phyloP scores from a whole-genome alignment of 768 basidiomycete genomes.

The Lenzites betulinus region DNA sequence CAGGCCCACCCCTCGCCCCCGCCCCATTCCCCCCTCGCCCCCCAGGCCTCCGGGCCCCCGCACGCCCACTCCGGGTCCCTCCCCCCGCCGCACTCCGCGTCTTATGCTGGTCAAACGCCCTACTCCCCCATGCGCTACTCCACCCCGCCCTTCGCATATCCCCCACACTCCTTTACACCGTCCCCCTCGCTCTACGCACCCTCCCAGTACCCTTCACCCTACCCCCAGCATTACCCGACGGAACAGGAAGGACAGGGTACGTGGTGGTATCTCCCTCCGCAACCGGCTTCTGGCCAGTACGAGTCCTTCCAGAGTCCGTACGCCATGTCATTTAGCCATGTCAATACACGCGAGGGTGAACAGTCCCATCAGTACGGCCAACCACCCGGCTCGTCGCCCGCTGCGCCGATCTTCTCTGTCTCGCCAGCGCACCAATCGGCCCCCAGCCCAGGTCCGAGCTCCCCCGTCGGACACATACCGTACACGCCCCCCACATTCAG shows the following conservation, averaged over 20 bases:
- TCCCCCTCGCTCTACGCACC: conserved; percentile 22
- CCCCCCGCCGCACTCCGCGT: conserved; percentile 18
- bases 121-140: conserved; percentile 32
- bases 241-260: conserved; percentile 45
- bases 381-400: conserved; percentile 10
- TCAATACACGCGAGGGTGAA: conserved; percentile 24
- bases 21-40: conserved; percentile 20
- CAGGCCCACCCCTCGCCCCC: conserved; percentile 28
- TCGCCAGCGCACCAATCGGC: conserved; percentile 15
- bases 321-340: conserved; percentile 21
- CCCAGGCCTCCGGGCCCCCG: conserved; percentile 13
- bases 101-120: conserved; percentile 24
- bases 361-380: conserved; percentile 9
- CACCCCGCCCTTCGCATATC: conserved; percentile 30
- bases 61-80: conserved; percentile 13
- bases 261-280: conserved; percentile 54
- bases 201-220: conserved; percentile 40
- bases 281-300: conserved; percentile 27
- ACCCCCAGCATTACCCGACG: conserved; percentile 37
- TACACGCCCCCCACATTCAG: conserved; percentile 17
- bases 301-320: conserved; percentile 27
- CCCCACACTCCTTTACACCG: conserved; percentile 25
- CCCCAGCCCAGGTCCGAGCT: conserved; percentile 8
- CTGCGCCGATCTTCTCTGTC: conserved; percentile 14
- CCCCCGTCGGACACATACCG: conserved; percentile 12